Percentiles rank a stretch among this genome's conserved stretches.
Evolutionary conservation across 2,329 filamentous ascomycete species (phyloP).

Genomic region (Pseudogymnoascus sp.): DNA sequence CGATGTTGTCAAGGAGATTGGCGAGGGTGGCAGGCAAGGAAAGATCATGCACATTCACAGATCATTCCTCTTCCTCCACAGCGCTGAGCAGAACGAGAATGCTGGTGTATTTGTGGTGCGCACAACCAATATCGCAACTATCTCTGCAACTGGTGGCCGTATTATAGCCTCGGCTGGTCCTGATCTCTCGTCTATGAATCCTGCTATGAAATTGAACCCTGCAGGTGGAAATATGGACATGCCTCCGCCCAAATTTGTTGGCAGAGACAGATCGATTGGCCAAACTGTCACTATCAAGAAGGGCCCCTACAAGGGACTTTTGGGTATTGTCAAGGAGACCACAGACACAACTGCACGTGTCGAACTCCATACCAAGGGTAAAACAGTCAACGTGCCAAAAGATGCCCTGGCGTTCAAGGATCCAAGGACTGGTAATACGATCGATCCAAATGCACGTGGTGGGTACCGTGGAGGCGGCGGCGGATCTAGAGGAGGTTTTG

Average conservation of each 20-base stretch:
- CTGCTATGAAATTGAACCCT: slow-evolving; percentile 68
- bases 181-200: slow-evolving; percentile 87
- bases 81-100: slow-evolving; percentile 75
- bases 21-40: slow-evolving; percentile 76
- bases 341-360: slow-evolving; percentile 80
- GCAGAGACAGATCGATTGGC: slow-evolving; percentile 75
- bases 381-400: slow-evolving; percentile 78
- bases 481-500: slow-evolving; percentile 37
- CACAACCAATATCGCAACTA: slow-evolving; percentile 75
- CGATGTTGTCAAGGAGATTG: slow-evolving; percentile 85
- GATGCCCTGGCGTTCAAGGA: slow-evolving; percentile 81
- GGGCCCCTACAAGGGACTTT: slow-evolving; percentile 82
- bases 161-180: slow-evolving; percentile 53
- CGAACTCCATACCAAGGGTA: slow-evolving; percentile 90
- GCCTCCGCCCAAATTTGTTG: slow-evolving; percentile 65
- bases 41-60: slow-evolving; percentile 91
- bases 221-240: slow-evolving; percentile 43
- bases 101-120: slow-evolving; percentile 83
- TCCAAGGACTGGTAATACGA: slow-evolving; percentile 67
- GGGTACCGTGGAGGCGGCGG: slow-evolving; percentile 38
- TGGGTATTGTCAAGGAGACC: slow-evolving; percentile 93
- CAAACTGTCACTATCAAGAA: slow-evolving; percentile 85
- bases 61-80: slow-evolving; percentile 85
- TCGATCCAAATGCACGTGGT: slow-evolving; percentile 56
- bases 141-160: slow-evolving; percentile 89